Evolutionary conservation across 768 basidiomycete species (phyloP).

Genomic region (Wakefieldia striispora): DNA sequence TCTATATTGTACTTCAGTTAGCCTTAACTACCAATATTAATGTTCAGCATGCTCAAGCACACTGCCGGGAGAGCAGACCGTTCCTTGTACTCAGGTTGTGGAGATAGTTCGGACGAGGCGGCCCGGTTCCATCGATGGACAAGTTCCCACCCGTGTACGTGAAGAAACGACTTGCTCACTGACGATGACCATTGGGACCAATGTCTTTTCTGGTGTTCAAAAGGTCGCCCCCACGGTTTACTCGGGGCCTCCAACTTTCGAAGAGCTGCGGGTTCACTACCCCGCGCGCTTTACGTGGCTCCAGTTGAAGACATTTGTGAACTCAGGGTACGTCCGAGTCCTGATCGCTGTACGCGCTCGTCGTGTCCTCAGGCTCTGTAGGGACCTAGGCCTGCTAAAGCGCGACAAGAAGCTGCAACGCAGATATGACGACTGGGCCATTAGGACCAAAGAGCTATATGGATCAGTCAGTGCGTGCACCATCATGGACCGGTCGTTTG

Average conservation of each 20-base stretch:
- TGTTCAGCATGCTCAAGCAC: no score
- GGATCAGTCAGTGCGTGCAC: slow-evolving; percentile 64
- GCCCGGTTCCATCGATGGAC: neutral
- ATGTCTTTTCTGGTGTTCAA: neutral
- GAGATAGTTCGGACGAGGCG: neutral
- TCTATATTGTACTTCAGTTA: neutral
- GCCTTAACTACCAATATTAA: no score
- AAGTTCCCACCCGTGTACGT: neutral
- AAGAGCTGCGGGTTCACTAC: slow-evolving; percentile 66
- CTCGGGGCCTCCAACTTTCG: slow-evolving; percentile 64
- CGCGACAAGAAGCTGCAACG: slow-evolving; percentile 67
- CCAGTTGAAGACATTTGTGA: slow-evolving; percentile 74
- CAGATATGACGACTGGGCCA: slow-evolving; percentile 61
- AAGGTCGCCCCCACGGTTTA: slow-evolving; percentile 43
- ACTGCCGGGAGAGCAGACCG: no score
- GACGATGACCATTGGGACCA: slow-evolving; percentile 19
- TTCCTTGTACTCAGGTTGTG: no score
- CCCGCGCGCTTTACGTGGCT: slow-evolving; percentile 75
- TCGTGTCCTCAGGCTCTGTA: slow-evolving; percentile 25
- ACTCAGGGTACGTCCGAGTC: slow-evolving; percentile 57
- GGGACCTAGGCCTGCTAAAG: slow-evolving; percentile 79
- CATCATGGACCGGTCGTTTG: neutral
- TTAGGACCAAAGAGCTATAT: slow-evolving; percentile 52
- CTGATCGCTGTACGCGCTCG: neutral
- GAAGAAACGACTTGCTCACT: neutral